A percentile compares a stretch with the other conserved stretches of the same genome.
Evolutionary conservation across 805 yeast species (phyloP).

Genomic region (Torulaspora delbrueckii): DNA sequence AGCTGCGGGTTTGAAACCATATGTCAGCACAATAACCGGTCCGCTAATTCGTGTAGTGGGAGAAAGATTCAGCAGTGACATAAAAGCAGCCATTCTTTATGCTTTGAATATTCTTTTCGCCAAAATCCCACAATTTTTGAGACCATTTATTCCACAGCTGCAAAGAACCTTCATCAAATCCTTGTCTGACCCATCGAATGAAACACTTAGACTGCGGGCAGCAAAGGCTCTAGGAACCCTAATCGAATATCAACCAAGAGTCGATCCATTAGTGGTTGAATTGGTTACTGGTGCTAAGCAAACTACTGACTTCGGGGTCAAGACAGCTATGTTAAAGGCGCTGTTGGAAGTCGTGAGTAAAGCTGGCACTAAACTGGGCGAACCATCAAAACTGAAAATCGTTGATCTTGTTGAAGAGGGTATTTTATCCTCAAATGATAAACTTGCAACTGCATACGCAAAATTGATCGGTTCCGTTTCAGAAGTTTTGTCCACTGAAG

Average conservation of each 20-base stretch:
- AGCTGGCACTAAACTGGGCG: slow-evolving; percentile 76
- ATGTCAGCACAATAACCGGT: slow-evolving; percentile 91
- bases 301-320: slow-evolving; percentile 64
- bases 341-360: slow-evolving; percentile 72
- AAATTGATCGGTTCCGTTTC: slow-evolving; percentile 73
- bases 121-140: slow-evolving; percentile 83
- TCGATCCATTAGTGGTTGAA: slow-evolving; percentile 87
- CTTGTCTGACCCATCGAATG: slow-evolving; percentile 70
- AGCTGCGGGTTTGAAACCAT: slow-evolving; percentile 73
- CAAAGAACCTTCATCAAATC: slow-evolving; percentile 96
- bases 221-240: slow-evolving; percentile 86
- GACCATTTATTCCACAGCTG: slow-evolving; percentile 95
- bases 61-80: slow-evolving; percentile 85
- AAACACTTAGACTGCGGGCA: slow-evolving; percentile 71
- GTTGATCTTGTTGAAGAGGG: slow-evolving; percentile 72
- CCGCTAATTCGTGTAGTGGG: slow-evolving; percentile 97
- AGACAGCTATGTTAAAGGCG: slow-evolving; percentile 81
- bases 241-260: slow-evolving; percentile 85
- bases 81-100: slow-evolving; percentile 86
- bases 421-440: slow-evolving; percentile 50
- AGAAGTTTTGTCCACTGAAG: slow-evolving; percentile 57
- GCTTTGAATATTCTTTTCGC: slow-evolving; percentile 74
- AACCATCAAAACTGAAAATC: slow-evolving; percentile 61
- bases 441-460: slow-evolving; percentile 70
- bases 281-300: slow-evolving; percentile 68